Base-by-base conservation (phyloP, 345 rosid species). In the Laguncularia racemosa region DNA sequence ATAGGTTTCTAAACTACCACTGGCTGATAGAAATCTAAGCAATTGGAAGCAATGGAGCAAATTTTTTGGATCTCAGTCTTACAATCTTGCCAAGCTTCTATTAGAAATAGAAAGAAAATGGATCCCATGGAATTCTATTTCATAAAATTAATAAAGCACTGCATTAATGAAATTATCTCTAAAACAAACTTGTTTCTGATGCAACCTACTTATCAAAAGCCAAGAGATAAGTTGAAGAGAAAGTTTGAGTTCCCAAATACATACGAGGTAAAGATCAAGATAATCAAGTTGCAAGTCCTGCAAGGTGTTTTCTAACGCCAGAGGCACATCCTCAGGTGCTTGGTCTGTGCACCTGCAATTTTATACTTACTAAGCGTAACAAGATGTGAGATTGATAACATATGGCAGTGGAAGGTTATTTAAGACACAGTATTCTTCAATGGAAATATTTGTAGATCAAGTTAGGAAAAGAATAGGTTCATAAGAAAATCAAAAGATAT, bases 241-340 rank as follows among this genome's bases (percentile, higher is more conserved):
- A 28, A 16, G 12, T 11, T 16, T 28, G 21, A 53, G n/a, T 38
- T 12, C 13, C 21, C 9, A 69, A 13, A 50, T 13, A 21, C 71
- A 46, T 73, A 80, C 78, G 50, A 83, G 80, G 68, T 80, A 77
- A 8, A 80, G 67, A 73, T 77, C 83, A 51, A 83, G 54, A 13
- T 78, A 77, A 56, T 77, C 80, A 12, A 83, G 81, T 48, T 78
- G 83, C 33, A 80, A 72, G 50, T 75, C 78, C 54, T 80, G 68
- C 51, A 80, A 65, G 46, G 75, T 75, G 66, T 44, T 76, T 38
- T 50, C 67, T 44, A 75, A 53, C 33, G 81, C 77, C 66, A 71
- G 69, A 1, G 81, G 66, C 47, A 83, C 85, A 19, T 83, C 89
- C 69, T 75, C 81, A 23, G 81, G 75, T 46, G 72, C 62, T 20